Percentiles rank a stretch among this genome's conserved stretches.
These are phyloP conservation scores for Glebionis coronaria DNA, from an alignment of 129 eudicot genomes.

Conservation along the genomic window DNA sequence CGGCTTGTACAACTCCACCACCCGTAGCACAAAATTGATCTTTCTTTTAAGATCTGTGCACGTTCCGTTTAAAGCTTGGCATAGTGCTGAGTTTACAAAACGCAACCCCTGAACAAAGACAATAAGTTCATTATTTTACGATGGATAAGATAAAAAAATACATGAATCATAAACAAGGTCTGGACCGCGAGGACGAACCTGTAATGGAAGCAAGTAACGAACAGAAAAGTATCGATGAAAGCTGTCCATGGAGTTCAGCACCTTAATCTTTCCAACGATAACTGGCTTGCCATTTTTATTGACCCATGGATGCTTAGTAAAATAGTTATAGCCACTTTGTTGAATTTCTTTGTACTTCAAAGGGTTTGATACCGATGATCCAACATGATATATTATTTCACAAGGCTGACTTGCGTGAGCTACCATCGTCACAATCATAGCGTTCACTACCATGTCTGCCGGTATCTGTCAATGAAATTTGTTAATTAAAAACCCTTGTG, in stretches of 20 bases:
- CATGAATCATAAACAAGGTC: neutral
- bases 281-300: slow-evolving; percentile 41
- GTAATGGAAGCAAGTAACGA: slow-evolving; percentile 42
- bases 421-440: slow-evolving; percentile 43
- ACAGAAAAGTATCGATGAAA: slow-evolving; percentile 39
- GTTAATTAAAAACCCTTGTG: too few species aligned
- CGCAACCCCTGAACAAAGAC: slow-evolving; percentile 23
- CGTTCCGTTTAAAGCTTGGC: slow-evolving; percentile 29
- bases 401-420: slow-evolving; percentile 32
- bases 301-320: slow-evolving; percentile 40
- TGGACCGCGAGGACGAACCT: slow-evolving; percentile 29
- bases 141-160: neutral
- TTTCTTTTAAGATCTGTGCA: slow-evolving; percentile 31
- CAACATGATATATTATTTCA: slow-evolving; percentile 41
- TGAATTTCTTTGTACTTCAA: slow-evolving; percentile 28
- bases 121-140: neutral
- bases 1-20: slow-evolving; percentile 56
- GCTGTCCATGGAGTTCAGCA: slow-evolving; percentile 41
- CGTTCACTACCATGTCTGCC: slow-evolving; percentile 58
- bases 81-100: slow-evolving; percentile 24
- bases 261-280: slow-evolving; percentile 30
- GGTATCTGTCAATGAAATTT: slow-evolving; percentile 38
- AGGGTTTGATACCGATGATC: slow-evolving; percentile 52
- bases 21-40: slow-evolving; percentile 27
- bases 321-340: slow-evolving; percentile 28